Evolutionary conservation across 805 yeast species (phyloP), one percentile per base, ranked within the genome.

Genomic region (Nematodospora valgi): DNA sequence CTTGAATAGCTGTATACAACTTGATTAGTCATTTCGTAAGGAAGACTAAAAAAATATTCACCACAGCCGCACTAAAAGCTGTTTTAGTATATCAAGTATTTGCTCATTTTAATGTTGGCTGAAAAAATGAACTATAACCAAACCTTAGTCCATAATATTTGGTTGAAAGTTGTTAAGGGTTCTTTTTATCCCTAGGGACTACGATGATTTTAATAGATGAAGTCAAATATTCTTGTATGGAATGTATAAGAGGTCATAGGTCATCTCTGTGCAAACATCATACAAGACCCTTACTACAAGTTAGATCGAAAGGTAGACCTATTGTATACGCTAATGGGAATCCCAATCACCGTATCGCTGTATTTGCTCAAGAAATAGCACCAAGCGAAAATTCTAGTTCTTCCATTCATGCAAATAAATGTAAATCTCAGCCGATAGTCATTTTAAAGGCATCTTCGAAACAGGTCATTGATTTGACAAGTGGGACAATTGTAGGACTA

Each of bases 161-260:
- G n/a, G n/a, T n/a, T n/a, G n/a, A n/a, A n/a, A n/a, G n/a, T n/a
- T n/a, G n/a, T n/a, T n/a, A n/a, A n/a, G n/a, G n/a, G n/a, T n/a
- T n/a, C n/a, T n/a, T n/a, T n/a, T n/a, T n/a, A n/a, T n/a, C n/a
- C n/a, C n/a, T 23, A 23, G 26, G 12, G 10, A 23, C 22, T n/a
- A 19, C 4, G 5, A 86, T 87, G 95, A 84, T 87, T 35, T 61
- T 85, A 35, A 84, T 82, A 48, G 84, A 83, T 44, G 84, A 83
- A 19, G 82, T 76, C 47, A 83, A 88, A 49, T 83, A 84, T 54
- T 85, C 95, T 3, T 87, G 96, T 58, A 75, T 76, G 36, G 82
- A 81, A 50, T 91, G 98, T 53, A 86, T 93, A 16, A 68, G 96
- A 28, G 98, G 98, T 12, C 98, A 91, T 52, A 64, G 98, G 26